Conservation (phyloP, 306 rosid species). For the Ceratonia siliqua region DNA sequence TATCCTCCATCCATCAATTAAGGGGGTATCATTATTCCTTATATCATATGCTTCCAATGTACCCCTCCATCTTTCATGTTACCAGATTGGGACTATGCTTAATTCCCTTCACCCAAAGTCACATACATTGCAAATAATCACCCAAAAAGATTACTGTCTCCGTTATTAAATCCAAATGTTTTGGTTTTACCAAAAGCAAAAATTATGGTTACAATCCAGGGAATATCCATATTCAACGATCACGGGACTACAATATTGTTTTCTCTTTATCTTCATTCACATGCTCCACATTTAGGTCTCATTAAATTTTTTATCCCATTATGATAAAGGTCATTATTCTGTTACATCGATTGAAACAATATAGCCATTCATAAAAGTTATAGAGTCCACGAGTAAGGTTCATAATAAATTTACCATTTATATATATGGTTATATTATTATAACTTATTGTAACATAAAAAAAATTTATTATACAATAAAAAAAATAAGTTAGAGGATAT, state of each 20-base stretch:
- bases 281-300: neutral
- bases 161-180: constrained; percentile 22
- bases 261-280: neutral
- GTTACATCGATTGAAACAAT: too few relatives aligned
- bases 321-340: too few relatives aligned
- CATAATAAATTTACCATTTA: too few relatives aligned
- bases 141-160: neutral
- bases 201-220: constrained; percentile 33
- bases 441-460: neutral
- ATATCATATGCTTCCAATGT: too few relatives aligned
- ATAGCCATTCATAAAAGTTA: too few relatives aligned
- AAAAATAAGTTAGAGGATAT: neutral
- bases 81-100: neutral
- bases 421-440: too few relatives aligned
- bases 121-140: constrained; percentile 13
- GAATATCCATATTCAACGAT: constrained; percentile 36
- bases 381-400: too few relatives aligned
- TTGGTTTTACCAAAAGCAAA: constrained; percentile 32
- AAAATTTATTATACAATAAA: neutral
- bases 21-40: constrained; percentile 38
- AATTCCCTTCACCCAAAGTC: constrained; percentile 23
- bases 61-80: too few relatives aligned
- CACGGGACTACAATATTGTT: constrained; percentile 43
- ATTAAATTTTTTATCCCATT: too few relatives aligned
- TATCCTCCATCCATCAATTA: constrained; percentile 39